Evolutionary conservation across 2,329 filamentous ascomycete species (phyloP).

Genomic region (Hysterium pulicare): DNA sequence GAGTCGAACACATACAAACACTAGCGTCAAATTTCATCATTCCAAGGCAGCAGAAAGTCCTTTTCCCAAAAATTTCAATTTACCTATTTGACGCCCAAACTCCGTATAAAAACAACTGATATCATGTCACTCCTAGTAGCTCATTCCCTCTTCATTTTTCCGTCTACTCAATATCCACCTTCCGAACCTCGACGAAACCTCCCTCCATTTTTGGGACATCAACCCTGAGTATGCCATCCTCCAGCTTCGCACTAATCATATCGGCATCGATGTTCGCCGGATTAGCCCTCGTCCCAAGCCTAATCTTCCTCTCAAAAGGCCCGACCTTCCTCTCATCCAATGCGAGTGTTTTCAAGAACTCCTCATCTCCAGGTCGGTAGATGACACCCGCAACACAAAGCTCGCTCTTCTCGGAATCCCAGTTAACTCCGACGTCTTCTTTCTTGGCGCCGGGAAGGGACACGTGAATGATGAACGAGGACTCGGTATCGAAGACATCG

Average conservation of each 20-base stretch:
- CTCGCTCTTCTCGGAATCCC: conserved; percentile 64
- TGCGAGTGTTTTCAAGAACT: conserved; percentile 61
- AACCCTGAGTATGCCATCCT: conserved; percentile 74
- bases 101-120: too few species aligned
- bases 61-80: too few species aligned
- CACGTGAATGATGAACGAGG: conserved; percentile 62
- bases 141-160: too few species aligned
- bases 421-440: conserved; percentile 72
- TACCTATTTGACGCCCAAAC: too few species aligned
- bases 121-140: too few species aligned
- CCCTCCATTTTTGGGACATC: conserved; percentile 71
- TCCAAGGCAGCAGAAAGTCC: too few species aligned
- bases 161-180: conserved; percentile 49
- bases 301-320: conserved; percentile 68
- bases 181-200: conserved; percentile 57
- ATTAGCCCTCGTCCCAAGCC: conserved; percentile 53
- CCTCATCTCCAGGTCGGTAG: conserved; percentile 67
- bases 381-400: conserved; percentile 70
- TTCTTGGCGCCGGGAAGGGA: conserved; percentile 77
- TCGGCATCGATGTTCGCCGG: conserved; percentile 64
- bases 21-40: too few species aligned
- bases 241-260: conserved; percentile 69
- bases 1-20: too few species aligned
- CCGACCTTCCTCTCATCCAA: conserved; percentile 69
- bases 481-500: conserved; percentile 70